These are phyloP conservation scores for Trematosphaeria pertusa DNA, from an alignment of 2,329 filamentous ascomycete species.

Conservation along the genomic window DNA sequence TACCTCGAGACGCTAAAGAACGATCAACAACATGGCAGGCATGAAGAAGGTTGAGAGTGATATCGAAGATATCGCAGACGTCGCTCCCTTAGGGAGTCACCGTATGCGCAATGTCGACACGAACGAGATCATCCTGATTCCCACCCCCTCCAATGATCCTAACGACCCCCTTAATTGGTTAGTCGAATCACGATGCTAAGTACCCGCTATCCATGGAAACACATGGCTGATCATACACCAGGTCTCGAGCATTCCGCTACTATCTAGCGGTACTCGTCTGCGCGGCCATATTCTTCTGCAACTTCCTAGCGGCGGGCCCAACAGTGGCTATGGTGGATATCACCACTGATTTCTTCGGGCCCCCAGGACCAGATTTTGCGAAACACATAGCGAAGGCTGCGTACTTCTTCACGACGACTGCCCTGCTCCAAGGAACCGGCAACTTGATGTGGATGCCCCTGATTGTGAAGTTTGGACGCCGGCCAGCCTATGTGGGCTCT, in stretches of 20 bases:
- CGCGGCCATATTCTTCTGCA: constrained; percentile 62
- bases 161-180: too few relatives aligned
- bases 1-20: too few relatives aligned
- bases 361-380: constrained; percentile 36
- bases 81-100: too few relatives aligned
- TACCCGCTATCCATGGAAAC: background rate
- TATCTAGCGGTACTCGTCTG: constrained; percentile 61
- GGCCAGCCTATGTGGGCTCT: constrained; percentile 40
- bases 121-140: too few relatives aligned
- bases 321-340: constrained; percentile 59
- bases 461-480: constrained; percentile 47
- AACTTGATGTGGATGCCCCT: constrained; percentile 49
- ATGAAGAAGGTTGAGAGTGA: too few relatives aligned
- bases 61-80: too few relatives aligned
- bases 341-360: constrained; percentile 57
- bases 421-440: constrained; percentile 57
- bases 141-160: too few relatives aligned
- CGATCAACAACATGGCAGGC: too few relatives aligned
- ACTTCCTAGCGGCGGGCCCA: constrained; percentile 64
- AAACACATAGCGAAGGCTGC: constrained; percentile 53
- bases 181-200: constrained; percentile 10
- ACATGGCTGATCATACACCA: background rate
- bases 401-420: constrained; percentile 62
- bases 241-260: constrained; percentile 54
- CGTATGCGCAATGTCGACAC: too few relatives aligned